phyloP scores from a whole-genome alignment of 371 early-diverging fungal genomes.

The Mucor sp. region DNA sequence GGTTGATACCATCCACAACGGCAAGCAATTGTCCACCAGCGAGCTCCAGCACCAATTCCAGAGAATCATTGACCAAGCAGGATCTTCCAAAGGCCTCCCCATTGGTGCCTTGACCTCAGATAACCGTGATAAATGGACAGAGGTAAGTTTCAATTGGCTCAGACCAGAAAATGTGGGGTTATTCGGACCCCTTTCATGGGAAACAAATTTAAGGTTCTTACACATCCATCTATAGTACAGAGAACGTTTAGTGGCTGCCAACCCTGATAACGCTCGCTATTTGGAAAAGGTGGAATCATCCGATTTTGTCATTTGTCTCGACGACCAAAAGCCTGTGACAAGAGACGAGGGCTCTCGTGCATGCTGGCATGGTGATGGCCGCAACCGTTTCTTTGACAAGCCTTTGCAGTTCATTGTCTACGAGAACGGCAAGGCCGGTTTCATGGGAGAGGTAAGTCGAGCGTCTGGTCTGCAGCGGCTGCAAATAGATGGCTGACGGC shows the following conservation, averaged over 20 bases:
- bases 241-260: constrained; percentile 62
- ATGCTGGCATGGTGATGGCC: constrained; percentile 94
- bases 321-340: constrained; percentile 80
- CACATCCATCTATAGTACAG: constrained; percentile 43
- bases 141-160: constrained; percentile 49
- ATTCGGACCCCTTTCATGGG: neutral
- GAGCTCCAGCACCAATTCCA: constrained; percentile 83
- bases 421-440: constrained; percentile 96
- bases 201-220: neutral
- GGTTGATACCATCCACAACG: constrained; percentile 75
- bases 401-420: constrained; percentile 91
- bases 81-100: constrained; percentile 67
- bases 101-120: constrained; percentile 92
- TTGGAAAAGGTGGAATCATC: constrained; percentile 84
- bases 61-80: constrained; percentile 76
- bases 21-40: constrained; percentile 77
- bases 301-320: constrained; percentile 86
- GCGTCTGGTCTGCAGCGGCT: neutral
- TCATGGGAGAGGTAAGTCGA: constrained; percentile 75
- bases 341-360: constrained; percentile 79
- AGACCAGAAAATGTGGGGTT: neutral
- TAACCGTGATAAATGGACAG: constrained; percentile 94
- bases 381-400: constrained; percentile 95
- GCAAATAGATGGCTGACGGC: neutral
- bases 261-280: constrained; percentile 65